Conservation (phyloP, 352 stramenopile species). For the Hyaloperonospora brassicae region DNA sequence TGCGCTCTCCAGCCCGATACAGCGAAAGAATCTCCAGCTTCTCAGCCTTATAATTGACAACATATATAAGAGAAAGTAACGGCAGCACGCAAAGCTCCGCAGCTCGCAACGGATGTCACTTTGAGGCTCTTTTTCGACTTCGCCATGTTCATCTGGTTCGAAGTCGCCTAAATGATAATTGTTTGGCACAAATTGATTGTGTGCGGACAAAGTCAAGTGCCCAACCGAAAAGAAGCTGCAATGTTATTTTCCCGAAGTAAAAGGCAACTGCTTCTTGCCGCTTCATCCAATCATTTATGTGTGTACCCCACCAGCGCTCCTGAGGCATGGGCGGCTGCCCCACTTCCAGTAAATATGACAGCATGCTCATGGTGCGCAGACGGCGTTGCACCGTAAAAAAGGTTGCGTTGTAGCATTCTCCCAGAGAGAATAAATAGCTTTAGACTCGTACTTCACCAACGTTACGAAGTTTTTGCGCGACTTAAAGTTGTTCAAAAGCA, state of each 20-base stretch:
- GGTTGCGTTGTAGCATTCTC: constrained; percentile 39
- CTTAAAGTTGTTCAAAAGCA: constrained; percentile 51
- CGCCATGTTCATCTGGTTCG: constrained; percentile 58
- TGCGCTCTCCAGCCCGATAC: constrained; percentile 15
- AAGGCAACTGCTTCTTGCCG: constrained; percentile 31
- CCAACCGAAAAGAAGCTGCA: constrained; percentile 26
- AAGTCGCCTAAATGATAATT: constrained; percentile 47
- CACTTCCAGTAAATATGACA: constrained; percentile 48
- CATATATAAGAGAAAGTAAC: constrained; percentile 10
- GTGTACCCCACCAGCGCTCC: constrained; percentile 44
- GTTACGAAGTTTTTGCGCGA: constrained; percentile 50
- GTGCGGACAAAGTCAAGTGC: constrained; percentile 24
- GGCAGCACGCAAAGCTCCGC: constrained; percentile 21
- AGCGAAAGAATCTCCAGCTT: constrained; percentile 7
- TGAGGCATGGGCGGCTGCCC: constrained; percentile 7
- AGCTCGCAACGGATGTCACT: constrained; percentile 40
- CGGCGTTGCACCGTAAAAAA: constrained; percentile 61
- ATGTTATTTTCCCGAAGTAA: constrained; percentile 29
- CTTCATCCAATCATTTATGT: constrained; percentile 41
- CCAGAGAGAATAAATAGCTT: background rate
- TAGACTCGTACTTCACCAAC: constrained; percentile 32
- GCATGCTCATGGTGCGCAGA: constrained; percentile 31
- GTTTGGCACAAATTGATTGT: constrained; percentile 17
- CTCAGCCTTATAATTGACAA: constrained; percentile 7
- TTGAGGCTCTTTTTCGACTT: constrained; percentile 64